These are phyloP conservation scores for Kentomonas sorsogonicus DNA, from an alignment of 208 protist species.

Conservation along the genomic window DNA sequence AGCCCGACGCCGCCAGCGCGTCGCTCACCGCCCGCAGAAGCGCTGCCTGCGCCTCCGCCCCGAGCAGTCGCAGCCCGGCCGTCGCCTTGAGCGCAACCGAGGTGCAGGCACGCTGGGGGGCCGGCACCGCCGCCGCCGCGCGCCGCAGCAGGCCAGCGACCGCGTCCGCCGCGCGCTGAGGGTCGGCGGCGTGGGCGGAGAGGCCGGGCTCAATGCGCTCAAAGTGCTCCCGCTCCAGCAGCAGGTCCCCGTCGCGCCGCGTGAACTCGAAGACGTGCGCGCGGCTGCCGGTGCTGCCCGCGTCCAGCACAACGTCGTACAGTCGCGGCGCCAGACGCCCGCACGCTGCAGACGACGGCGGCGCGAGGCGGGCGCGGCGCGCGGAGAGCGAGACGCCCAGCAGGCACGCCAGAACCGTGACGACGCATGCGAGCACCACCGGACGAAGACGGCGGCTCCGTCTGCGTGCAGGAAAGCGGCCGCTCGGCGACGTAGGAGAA, in stretches of 20 bases:
- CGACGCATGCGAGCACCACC: too few relatives aligned
- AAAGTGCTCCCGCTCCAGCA: constrained; percentile 36
- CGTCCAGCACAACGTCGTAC: constrained; percentile 64
- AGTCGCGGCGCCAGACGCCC: too few relatives aligned
- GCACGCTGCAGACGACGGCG: too few relatives aligned
- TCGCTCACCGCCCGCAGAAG: constrained; percentile 25
- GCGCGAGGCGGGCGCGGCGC: too few relatives aligned
- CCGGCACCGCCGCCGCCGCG: constrained; percentile 31
- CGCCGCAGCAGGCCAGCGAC: constrained; percentile 25
- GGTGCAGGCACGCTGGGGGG: constrained; percentile 37
- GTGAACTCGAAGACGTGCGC: constrained; percentile 59
- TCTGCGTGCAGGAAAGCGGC: too few relatives aligned
- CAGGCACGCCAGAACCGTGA: too few relatives aligned
- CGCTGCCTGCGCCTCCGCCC: constrained; percentile 12
- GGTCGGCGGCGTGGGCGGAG: constrained; percentile 28
- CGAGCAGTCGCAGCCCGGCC: constrained; percentile 54
- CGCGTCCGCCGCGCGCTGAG: constrained; percentile 12
- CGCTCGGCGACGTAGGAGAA: too few relatives aligned
- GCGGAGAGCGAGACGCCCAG: too few relatives aligned
- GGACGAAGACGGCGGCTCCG: too few relatives aligned
- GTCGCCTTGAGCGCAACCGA: constrained; percentile 55
- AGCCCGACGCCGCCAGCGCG: constrained; percentile 19
- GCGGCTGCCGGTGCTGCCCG: constrained; percentile 65
- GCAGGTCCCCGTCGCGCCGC: constrained; percentile 13
- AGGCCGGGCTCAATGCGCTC: constrained; percentile 41